These are phyloP conservation scores for Populus tremula DNA, from an alignment of 345 rosid species.

Conservation along the genomic window DNA sequence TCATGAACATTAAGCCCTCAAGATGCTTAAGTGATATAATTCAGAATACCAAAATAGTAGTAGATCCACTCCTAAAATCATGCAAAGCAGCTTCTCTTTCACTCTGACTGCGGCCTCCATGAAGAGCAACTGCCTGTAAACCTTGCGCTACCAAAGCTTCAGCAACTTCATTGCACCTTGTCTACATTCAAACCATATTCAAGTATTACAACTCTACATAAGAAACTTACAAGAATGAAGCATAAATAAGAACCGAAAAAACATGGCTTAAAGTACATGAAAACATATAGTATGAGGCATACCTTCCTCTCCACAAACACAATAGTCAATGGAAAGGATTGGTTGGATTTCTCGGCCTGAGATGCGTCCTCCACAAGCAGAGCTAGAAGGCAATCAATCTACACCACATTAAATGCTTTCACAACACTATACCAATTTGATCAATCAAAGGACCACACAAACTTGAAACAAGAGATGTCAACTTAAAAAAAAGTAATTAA, in stretches of 20 bases:
- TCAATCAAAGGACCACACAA: not conserved
- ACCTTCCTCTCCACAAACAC: constrained; percentile 48
- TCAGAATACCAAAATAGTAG: constrained; percentile 32
- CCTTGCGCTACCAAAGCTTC: constrained; percentile 45
- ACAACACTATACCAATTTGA: not conserved
- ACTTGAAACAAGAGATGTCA: not conserved
- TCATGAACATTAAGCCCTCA: not conserved
- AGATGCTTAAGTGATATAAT: not conserved
- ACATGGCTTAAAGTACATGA: not conserved
- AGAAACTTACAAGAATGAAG: not conserved
- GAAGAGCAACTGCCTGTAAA: constrained; percentile 39
- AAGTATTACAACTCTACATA: not conserved
- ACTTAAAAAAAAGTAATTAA: not conserved
- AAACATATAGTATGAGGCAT: not conserved
- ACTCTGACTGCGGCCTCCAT: constrained; percentile 44
- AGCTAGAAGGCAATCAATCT: constrained; percentile 38
- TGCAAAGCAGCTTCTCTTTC: constrained; percentile 42
- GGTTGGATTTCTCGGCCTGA: constrained; percentile 33
- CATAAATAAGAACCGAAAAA: not conserved
- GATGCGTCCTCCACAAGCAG: constrained; percentile 35
- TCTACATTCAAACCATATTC: constrained; percentile 19
- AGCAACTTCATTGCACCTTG: constrained; percentile 38
- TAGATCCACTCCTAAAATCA: constrained; percentile 39
- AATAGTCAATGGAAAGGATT: constrained; percentile 37
- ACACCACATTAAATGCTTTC: constrained; percentile 13